Conservation (phyloP, 2,329 filamentous ascomycete genomes). For the Clonostachys byssicola region DNA sequence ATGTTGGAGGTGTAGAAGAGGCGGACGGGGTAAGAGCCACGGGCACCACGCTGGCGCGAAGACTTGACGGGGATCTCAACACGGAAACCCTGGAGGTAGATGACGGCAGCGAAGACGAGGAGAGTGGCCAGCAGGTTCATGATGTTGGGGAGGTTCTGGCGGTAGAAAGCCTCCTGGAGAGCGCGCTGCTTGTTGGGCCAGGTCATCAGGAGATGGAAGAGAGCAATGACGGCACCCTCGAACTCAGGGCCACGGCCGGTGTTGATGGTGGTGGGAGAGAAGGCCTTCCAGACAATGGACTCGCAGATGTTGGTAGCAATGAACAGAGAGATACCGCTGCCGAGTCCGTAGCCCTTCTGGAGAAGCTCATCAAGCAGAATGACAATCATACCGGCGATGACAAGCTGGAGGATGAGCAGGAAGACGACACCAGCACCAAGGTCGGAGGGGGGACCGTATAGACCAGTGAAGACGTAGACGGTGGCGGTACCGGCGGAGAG, state of each 20-base stretch:
- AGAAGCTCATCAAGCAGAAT: constrained; percentile 98
- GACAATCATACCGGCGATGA: constrained; percentile 96
- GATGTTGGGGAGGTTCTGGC: constrained; percentile 98
- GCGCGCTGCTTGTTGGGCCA: constrained; percentile 99
- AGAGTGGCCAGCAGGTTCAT: constrained; percentile 97
- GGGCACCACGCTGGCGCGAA: constrained; percentile 95
- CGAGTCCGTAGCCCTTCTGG: constrained; percentile 98
- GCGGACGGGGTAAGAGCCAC: constrained; percentile 95
- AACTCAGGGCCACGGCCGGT: constrained; percentile 98
- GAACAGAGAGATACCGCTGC: constrained; percentile 98
- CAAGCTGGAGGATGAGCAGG: constrained; percentile 94
- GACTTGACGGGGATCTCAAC: constrained; percentile 99
- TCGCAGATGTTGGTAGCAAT: constrained; percentile 99
- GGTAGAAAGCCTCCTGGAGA: constrained; percentile 97
- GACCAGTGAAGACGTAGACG: constrained; percentile 96
- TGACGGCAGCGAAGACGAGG: constrained; percentile 91
- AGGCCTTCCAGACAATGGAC: constrained; percentile 99
- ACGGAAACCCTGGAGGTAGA: constrained; percentile 99
- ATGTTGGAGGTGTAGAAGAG: constrained; percentile 99
- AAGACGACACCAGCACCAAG: constrained; percentile 98
- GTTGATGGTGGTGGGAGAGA: constrained; percentile 99
- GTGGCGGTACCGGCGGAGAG: constrained; percentile 96
- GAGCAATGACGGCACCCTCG: constrained; percentile 94
- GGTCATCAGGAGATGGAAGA: constrained; percentile 96
- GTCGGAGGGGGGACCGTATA: constrained; percentile 94